phyloP scores from a whole-genome alignment of 495 filamentous ascomycete genomes.

The Chaetomidium leptoderma region DNA sequence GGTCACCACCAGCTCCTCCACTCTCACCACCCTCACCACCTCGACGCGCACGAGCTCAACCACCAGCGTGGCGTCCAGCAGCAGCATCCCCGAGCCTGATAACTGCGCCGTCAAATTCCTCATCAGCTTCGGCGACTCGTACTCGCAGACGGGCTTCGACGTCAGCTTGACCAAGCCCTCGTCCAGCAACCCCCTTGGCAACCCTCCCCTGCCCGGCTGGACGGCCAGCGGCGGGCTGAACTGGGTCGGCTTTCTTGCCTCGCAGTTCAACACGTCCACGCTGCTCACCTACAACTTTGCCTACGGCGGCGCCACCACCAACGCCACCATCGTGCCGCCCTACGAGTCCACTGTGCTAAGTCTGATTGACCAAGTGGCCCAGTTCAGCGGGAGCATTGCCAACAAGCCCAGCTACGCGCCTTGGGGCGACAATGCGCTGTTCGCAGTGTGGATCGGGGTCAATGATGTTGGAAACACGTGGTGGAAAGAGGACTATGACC shows the following conservation, averaged over 20 bases:
- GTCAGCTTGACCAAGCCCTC: conserved; percentile 56
- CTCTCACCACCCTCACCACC: conserved; percentile 1
- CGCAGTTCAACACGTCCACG: conserved; percentile 55
- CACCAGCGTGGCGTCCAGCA: conserved; percentile 1
- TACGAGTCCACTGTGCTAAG: conserved; percentile 49
- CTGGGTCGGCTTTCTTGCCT: conserved; percentile 66
- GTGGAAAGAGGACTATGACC: conserved; percentile 40
- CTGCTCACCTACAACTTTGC: conserved; percentile 66
- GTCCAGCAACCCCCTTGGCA: conserved; percentile 66
- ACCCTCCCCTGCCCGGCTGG: conserved; percentile 61
- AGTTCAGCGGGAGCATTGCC: conserved; percentile 39
- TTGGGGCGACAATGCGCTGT: conserved; percentile 61
- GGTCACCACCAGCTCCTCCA: neutral
- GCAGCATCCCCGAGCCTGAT: neutral
- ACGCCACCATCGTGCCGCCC: conserved; percentile 51
- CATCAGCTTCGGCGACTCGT: conserved; percentile 48
- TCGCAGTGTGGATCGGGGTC: conserved; percentile 72
- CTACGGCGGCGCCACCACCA: conserved; percentile 64
- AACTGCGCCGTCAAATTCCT: conserved; percentile 27
- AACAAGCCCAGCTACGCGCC: conserved; percentile 38
- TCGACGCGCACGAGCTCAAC: conserved; percentile 4
- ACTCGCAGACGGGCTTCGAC: conserved; percentile 61
- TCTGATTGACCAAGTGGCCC: conserved; percentile 56
- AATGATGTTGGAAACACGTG: conserved; percentile 73
- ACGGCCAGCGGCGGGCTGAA: conserved; percentile 58